Evolutionary conservation across 768 basidiomycete species (phyloP), one percentile per base, ranked within the genome.

Genomic region (Termitomyces sp.): DNA sequence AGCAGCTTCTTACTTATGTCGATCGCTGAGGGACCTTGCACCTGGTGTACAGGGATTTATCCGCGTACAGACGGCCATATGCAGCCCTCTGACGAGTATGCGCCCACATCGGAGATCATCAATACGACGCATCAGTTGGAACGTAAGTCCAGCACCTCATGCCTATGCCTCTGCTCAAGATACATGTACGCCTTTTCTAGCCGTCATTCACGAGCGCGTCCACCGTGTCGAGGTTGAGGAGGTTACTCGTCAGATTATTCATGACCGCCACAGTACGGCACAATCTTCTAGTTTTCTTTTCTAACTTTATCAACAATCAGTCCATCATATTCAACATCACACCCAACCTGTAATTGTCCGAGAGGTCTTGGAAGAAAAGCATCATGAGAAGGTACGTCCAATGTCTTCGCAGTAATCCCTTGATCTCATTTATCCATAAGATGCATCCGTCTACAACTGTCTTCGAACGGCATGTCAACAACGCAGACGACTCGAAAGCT

Each of bases 291-390:
- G 12, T 13, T 26, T 1, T 22, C 9, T 26, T 27, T 37, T 37
- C 10, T 39, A 20, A 56, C 3, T 32, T 26, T 3, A 51, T 1
- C 18, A 13, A 12, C 18, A n/a, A 51, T 18, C 10, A 74, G 74
- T 73, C 36, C 75, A 76, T 58, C 74, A 74, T 37, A 63, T 76
- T 13, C 74, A 75, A 53, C 71, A 76, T 49, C 74, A 76, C 61
- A 70, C 68, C 1, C 72, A 74, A 44, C 75, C 74, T 3, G 64
- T 75, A 10, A 55, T 66, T 4, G 67, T 69, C 1, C 58, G 61
- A 0, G 70, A 72, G 39, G 60, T 65, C 20, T 43, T 67, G 33
- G 50, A 65, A 1, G 74, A 74, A 52, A 58, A 66, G 32, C 62
- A 64, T 30, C 63, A 56, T 46, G 65, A 73, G 5, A 57, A 60